Evolutionary conservation across 306 rosid species (phyloP), one percentile per base, ranked within the genome.

Genomic region (Casuarina cunninghamiana): DNA sequence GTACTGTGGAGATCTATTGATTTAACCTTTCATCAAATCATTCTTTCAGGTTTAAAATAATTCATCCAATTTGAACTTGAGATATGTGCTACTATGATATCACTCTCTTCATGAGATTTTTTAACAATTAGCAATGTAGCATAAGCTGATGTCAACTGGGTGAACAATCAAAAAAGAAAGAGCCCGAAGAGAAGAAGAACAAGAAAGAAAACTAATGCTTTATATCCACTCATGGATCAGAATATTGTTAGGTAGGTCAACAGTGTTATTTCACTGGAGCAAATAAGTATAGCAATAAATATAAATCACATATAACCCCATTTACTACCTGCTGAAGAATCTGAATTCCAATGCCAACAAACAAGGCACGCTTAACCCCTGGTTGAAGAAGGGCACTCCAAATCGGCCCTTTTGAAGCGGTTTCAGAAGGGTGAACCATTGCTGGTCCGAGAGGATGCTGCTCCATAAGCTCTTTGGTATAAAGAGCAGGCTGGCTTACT

Each of bases 401-500:
- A 61, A 65, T 78, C 44, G 97, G 91, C 42, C 63, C 88, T 60
- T 83, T 84, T 5, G 90, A 79, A 74, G 90, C 91, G 69, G 95
- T 84, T 83, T 88, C 88, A 8, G 95, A 81, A 48, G 97, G 97
- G 73, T 92, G 97, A 76, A 90, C 87, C 97, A 92, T 92, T 54
- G 97, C 97, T 53, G 97, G 95, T 61, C 97, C 95, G 42, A 85
- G 86, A 6, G 91, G 81, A 15, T 73, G 90, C 85, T 80, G 88
- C 73, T 78, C 93, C 61, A 83, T 72, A 62, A 93, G 93, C 44
- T 88, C 89, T 79, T 84, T 87, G 63, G 94, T 87, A 82, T 79
- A 88, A 75, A 93, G 93, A 69, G 98, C 98, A 75, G 98, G 96
- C 83, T 93, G 91, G 84, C 98, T 93, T 12, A 93, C 97, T 81